phyloP scores from a whole-genome alignment of 1,139 yeast species.

The Kluyveromyces sp. region DNA sequence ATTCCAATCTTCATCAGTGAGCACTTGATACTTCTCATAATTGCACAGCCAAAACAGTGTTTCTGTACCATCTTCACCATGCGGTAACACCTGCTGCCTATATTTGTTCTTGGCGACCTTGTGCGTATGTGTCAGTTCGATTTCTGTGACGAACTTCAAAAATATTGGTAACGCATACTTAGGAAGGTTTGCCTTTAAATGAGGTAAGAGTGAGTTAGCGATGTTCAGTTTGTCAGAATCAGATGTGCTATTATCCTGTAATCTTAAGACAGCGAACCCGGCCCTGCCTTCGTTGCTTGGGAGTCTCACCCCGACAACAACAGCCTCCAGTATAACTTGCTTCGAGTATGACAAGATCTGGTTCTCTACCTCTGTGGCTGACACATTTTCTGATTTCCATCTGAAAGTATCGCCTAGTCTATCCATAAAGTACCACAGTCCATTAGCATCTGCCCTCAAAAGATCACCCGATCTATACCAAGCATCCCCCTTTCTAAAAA shows the following conservation, averaged over 20 bases:
- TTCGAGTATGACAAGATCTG: conserved; percentile 41
- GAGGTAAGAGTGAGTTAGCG: conserved; percentile 36
- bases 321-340: conserved; percentile 50
- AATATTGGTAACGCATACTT: conserved; percentile 84
- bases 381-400: conserved; percentile 95
- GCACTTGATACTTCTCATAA: conserved; percentile 45
- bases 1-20: conserved; percentile 56
- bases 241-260: conserved; percentile 34
- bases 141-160: conserved; percentile 55
- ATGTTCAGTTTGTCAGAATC: conserved; percentile 32
- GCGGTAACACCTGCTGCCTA: conserved; percentile 72
- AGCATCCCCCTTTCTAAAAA: conserved; percentile 81
- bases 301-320: conserved; percentile 83
- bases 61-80: conserved; percentile 56
- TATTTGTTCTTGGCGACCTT: conserved; percentile 76
- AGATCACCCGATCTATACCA: conserved; percentile 89
- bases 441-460: conserved; percentile 59
- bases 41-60: conserved; percentile 63
- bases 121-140: conserved; percentile 73
- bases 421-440: conserved; percentile 79
- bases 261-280: conserved; percentile 76
- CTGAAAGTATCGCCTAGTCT: conserved; percentile 93
- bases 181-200: conserved; percentile 53
- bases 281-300: conserved; percentile 94
- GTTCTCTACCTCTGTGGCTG: conserved; percentile 90